phyloP scores from a whole-genome alignment of 768 basidiomycete species.

The Cubamyces lactineus region DNA sequence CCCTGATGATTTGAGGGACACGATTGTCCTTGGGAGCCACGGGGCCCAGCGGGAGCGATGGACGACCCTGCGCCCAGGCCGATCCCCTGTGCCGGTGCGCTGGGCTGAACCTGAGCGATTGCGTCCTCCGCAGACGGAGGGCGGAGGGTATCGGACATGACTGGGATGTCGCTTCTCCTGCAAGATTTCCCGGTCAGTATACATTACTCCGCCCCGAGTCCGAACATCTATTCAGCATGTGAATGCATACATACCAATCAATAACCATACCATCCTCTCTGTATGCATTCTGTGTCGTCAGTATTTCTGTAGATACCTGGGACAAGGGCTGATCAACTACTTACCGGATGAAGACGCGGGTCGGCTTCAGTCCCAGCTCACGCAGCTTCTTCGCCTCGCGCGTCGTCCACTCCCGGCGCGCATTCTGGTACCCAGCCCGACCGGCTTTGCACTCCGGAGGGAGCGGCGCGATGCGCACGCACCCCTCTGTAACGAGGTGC shows the following conservation, averaged over 20 bases:
- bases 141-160: slow-evolving; percentile 27
- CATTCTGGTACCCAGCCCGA: slow-evolving; percentile 3
- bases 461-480: slow-evolving; percentile 24
- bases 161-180: slow-evolving; percentile 24
- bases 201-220: too few species aligned
- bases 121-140: slow-evolving; percentile 4
- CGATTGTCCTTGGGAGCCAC: not conserved
- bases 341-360: slow-evolving; percentile 24
- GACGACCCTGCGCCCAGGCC: not conserved
- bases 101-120: not conserved
- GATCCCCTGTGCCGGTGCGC: not conserved
- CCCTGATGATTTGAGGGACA: too few species aligned
- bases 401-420: slow-evolving; percentile 19
- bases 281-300: not conserved
- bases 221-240: too few species aligned
- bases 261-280: slow-evolving; percentile 31
- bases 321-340: not conserved
- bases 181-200: not conserved
- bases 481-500: slow-evolving; percentile 18
- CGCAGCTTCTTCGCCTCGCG: slow-evolving; percentile 18
- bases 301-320: too few species aligned
- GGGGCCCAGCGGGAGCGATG: too few species aligned
- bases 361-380: slow-evolving; percentile 12
- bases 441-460: slow-evolving; percentile 17
- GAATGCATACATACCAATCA: slow-evolving; percentile 24